These are phyloP conservation scores for Clavispora santaluciae DNA, from an alignment of 805 yeast species.

Conservation along the genomic window DNA sequence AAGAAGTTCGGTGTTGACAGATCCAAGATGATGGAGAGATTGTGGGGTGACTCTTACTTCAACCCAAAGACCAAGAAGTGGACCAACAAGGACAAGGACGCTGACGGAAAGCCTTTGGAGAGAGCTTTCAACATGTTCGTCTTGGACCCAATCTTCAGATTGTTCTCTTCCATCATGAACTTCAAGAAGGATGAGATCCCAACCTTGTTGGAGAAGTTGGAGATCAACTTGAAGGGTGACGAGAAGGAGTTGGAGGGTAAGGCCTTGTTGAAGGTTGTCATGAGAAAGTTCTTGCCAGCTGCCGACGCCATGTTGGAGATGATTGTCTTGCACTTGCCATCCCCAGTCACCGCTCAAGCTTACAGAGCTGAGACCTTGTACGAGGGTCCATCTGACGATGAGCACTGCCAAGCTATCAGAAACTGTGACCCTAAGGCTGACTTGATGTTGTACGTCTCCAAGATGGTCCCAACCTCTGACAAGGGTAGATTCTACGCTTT, in stretches of 20 bases:
- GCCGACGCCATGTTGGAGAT: conserved; percentile 99
- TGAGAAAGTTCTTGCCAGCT: conserved; percentile 99
- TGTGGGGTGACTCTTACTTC: conserved; percentile 99
- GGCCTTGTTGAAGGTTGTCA: conserved; percentile 95
- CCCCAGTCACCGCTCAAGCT: conserved; percentile 98
- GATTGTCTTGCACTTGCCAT: conserved; percentile 98
- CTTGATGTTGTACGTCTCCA: conserved; percentile 98
- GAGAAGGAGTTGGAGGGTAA: conserved; percentile 99
- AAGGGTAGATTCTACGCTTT: conserved; percentile 99
- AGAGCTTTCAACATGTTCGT: conserved; percentile 99
- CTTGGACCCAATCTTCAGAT: conserved; percentile 97
- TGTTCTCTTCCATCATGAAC: conserved; percentile 96
- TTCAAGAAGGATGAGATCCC: conserved; percentile 97
- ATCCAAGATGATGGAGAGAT: conserved; percentile 96
- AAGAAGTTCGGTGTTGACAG: conserved; percentile 99
- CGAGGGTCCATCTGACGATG: conserved; percentile 98
- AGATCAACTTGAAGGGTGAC: conserved; percentile 87
- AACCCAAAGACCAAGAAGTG: conserved; percentile 99
- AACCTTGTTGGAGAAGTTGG: conserved; percentile 87
- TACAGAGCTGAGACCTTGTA: conserved; percentile 99
- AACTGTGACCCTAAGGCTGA: conserved; percentile 98
- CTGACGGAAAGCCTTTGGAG: conserved; percentile 92
- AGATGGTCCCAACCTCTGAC: conserved; percentile 99
- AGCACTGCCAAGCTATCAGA: conserved; percentile 85
- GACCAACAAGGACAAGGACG: conserved; percentile 94